These are phyloP conservation scores for Colletotrichum plurivorum DNA, from an alignment of 2,329 filamentous ascomycete species.

Conservation along the genomic window DNA sequence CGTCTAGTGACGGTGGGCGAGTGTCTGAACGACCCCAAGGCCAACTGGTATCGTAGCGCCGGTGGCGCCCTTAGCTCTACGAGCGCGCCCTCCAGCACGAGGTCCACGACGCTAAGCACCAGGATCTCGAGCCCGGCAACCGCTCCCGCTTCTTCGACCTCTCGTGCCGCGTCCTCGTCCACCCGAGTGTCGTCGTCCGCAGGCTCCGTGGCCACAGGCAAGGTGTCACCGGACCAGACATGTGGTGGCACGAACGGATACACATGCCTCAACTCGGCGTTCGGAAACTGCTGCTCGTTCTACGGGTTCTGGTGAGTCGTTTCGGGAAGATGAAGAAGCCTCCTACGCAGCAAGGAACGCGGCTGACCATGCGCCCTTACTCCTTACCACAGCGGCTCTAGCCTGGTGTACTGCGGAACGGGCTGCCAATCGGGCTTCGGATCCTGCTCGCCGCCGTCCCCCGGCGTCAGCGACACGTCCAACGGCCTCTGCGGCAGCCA, in stretches of 20 bases:
- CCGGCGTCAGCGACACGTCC: slow-evolving; percentile 48
- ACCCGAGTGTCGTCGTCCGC: slow-evolving; percentile 4
- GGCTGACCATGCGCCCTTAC: slow-evolving; percentile 17
- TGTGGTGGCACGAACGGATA: slow-evolving; percentile 54
- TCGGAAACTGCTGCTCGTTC: slow-evolving; percentile 57
- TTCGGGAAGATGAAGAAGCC: background rate
- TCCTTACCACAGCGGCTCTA: slow-evolving; percentile 47
- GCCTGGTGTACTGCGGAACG: slow-evolving; percentile 52
- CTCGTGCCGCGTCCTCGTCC: background rate
- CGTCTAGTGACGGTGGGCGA: slow-evolving; percentile 68
- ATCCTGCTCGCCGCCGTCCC: slow-evolving; percentile 46
- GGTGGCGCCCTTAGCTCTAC: slow-evolving; percentile 38
- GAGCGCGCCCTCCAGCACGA: slow-evolving; percentile 27
- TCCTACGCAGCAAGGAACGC: background rate
- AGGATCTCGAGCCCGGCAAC: background rate
- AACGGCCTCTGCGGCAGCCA: slow-evolving; percentile 53
- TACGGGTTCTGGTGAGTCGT: slow-evolving; percentile 56
- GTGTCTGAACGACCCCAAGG: slow-evolving; percentile 66
- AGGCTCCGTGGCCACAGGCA: slow-evolving; percentile 32
- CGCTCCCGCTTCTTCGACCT: slow-evolving; percentile 5
- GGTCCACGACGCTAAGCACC: slow-evolving; percentile 25
- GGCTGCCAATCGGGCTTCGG: slow-evolving; percentile 55
- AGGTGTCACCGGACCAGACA: slow-evolving; percentile 51
- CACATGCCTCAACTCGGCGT: slow-evolving; percentile 53
- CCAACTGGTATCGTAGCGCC: slow-evolving; percentile 65